Base-by-base conservation (phyloP, 2,329 filamentous ascomycete genomes). In the Fusarium stilboides region DNA sequence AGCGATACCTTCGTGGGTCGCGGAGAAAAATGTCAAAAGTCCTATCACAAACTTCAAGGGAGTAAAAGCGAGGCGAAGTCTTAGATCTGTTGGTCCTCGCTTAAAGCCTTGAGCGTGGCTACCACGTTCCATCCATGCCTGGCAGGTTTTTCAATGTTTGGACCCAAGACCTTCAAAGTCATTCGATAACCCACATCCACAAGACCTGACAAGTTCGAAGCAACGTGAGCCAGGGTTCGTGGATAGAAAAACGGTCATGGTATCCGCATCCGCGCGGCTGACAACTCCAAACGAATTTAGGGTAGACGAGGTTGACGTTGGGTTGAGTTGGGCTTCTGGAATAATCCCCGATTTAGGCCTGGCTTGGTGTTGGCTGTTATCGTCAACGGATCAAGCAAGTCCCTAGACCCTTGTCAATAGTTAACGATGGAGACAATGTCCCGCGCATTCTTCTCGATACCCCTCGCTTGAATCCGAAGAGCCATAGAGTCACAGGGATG, bases 181-280 rank as follows among this genome's bases (percentile, higher is more conserved):
- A 68, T 65, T 54, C 67, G 53, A 68, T 68, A 69, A 69, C 62
- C 67, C 67, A 69, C 57, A 62, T 54, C 28, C 40, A 53, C 49
- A 22, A 50, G 19, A 61, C 46, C 22, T 37, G 33, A 42, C 39
- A 58, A 43, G 28, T 28, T 53, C 43, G 34, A 50, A 40, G 43
- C 37, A 62, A 58, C 57, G 40, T 55, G 49, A 40, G 19, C 47
- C 40, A 42, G 65, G 37, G 40, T 47, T 31, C 8, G 44, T 42
- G 40, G 36, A 17, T 20, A 44, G 36, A 45, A 45, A 52, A 65
- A 51, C 56, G 43, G 56, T 47, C 66, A 62, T 42, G 26, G 61
- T 43, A 51, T 62, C 44, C 47, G 51, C 40, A 43, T 62, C 46
- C 33, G 28, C 45, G 24, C 17, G 22, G 31, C 31, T 43, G 37